phyloP scores from a whole-genome alignment of 192 early-diverging fungal genomes.

The Helicostylum pulchrum region DNA sequence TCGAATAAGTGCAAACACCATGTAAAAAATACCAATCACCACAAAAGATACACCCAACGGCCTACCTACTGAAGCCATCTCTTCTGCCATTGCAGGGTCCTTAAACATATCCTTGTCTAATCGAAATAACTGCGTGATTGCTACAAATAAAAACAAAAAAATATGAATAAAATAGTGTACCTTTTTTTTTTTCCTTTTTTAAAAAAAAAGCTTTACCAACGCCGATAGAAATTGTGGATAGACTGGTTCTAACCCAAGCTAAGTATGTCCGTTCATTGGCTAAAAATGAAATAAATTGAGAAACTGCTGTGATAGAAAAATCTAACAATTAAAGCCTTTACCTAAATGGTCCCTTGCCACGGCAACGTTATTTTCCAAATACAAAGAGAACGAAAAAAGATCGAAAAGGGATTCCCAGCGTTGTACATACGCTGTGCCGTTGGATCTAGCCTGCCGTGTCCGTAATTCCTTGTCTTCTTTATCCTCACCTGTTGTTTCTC shows the following conservation, averaged over 20 bases:
- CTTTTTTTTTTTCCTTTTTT: not conserved
- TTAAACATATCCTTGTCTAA: constrained; percentile 15
- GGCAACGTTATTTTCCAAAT: constrained; percentile 69
- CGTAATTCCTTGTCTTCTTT: not conserved
- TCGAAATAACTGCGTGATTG: constrained; percentile 33
- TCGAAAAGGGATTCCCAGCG: not conserved
- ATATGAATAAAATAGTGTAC: too few relatives aligned
- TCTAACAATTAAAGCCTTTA: too few relatives aligned
- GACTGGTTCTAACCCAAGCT: constrained; percentile 72
- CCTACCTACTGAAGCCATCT: constrained; percentile 37
- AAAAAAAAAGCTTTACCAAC: constrained; percentile 46
- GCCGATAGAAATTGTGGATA: constrained; percentile 73
- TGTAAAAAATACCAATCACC: constrained; percentile 57
- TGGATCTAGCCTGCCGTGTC: not conserved
- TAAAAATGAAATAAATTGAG: constrained; percentile 6
- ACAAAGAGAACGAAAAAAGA: constrained; percentile 23
- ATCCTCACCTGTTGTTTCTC: not conserved
- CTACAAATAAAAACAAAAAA: too few relatives aligned
- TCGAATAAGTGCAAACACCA: constrained; percentile 58
- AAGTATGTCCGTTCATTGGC: constrained; percentile 79
- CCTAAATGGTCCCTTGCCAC: constrained; percentile 75
- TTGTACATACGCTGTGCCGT: not conserved
- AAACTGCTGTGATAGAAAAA: not conserved
- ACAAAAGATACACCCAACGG: constrained; percentile 55
- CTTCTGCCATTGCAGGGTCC: not conserved